Percentiles rank a stretch among this genome's conserved stretches.
These are phyloP conservation scores for Yarrowia sp. DNA, from an alignment of 805 yeast genomes.

Conservation along the genomic window DNA sequence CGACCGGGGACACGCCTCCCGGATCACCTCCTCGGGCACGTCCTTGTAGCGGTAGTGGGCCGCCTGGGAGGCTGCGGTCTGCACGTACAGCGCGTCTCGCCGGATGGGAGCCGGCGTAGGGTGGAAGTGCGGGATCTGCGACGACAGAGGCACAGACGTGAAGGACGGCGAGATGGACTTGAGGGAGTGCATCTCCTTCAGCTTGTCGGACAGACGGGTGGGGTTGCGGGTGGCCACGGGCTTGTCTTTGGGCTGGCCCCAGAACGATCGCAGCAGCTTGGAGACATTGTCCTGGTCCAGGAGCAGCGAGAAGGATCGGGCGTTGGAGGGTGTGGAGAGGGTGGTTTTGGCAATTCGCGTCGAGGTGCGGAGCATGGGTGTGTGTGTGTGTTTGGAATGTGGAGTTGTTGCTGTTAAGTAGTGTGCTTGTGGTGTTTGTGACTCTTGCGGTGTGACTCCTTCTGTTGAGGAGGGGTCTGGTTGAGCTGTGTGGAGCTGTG, in stretches of 20 bases:
- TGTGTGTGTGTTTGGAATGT: background rate
- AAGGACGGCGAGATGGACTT: constrained; percentile 16
- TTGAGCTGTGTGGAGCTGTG: background rate
- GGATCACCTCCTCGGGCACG: constrained; percentile 23
- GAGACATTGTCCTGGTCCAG: constrained; percentile 25
- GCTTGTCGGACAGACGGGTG: constrained; percentile 18
- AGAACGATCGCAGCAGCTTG: constrained; percentile 16
- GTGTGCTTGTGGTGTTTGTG: background rate
- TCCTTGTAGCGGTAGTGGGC: constrained; percentile 14
- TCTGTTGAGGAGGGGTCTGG: background rate
- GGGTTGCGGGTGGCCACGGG: background rate
- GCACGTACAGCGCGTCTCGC: constrained; percentile 11
- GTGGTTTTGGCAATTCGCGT: background rate
- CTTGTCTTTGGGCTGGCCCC: constrained; percentile 2
- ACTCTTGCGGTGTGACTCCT: background rate
- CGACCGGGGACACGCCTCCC: constrained; percentile 19
- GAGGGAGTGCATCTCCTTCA: constrained; percentile 23
- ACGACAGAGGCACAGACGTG: constrained; percentile 7
- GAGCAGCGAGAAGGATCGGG: constrained; percentile 14
- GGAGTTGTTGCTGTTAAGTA: background rate
- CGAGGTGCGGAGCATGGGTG: background rate
- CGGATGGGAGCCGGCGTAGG: constrained; percentile 21
- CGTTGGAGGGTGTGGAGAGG: background rate
- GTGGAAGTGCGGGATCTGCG: constrained; percentile 21
- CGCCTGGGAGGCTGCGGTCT: constrained; percentile 19